These are phyloP conservation scores for Polychytrium aggregatum DNA, from an alignment of 192 early-diverging fungal species.

Conservation along the genomic window DNA sequence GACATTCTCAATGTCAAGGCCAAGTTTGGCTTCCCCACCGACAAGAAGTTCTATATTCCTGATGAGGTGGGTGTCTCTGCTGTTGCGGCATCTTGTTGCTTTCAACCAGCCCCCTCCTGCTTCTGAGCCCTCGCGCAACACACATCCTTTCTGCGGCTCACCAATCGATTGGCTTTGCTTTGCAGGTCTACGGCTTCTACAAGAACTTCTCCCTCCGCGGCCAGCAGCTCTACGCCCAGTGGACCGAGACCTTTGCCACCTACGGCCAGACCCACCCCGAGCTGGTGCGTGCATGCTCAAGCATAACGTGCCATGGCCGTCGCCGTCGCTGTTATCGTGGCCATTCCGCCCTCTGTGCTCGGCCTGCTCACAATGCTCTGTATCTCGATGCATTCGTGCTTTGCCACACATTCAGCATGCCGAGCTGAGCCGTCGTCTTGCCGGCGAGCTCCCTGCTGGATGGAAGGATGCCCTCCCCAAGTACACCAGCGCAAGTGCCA, in stretches of 20 bases:
- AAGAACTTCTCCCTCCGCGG: slow-evolving; percentile 43
- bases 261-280: slow-evolving; percentile 64
- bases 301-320: no score
- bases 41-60: slow-evolving; percentile 63
- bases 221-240: slow-evolving; percentile 53
- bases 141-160: not conserved
- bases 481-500: slow-evolving; percentile 69
- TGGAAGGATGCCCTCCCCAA: slow-evolving; percentile 63
- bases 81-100: no score
- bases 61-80: slow-evolving; percentile 47
- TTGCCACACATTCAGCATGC: slow-evolving; percentile 20
- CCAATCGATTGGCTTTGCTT: slow-evolving; percentile 1
- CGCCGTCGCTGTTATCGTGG: no score
- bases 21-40: slow-evolving; percentile 73
- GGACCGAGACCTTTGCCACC: slow-evolving; percentile 60
- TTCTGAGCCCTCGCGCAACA: not conserved
- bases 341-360: no score
- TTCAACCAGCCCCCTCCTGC: no score
- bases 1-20: slow-evolving; percentile 62
- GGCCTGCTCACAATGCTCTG: no score
- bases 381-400: no score
- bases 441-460: slow-evolving; percentile 57
- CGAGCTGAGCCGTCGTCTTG: slow-evolving; percentile 61
- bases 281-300: slow-evolving; percentile 19
- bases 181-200: slow-evolving; percentile 33